These are phyloP conservation scores for Rhizopogon sp. DNA, from an alignment of 768 basidiomycete species.

Conservation along the genomic window DNA sequence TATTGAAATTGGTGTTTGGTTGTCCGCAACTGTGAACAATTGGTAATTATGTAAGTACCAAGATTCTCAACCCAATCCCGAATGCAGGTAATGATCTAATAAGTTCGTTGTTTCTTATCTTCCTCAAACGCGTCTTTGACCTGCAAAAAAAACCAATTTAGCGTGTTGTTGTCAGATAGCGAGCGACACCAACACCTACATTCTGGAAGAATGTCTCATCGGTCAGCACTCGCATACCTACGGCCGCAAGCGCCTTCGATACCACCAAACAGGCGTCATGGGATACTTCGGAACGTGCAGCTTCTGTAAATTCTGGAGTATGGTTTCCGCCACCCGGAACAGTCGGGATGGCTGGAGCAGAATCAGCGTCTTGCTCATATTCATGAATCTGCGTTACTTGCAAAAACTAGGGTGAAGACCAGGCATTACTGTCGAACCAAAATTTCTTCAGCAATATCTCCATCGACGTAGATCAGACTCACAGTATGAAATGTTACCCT, in stretches of 20 bases:
- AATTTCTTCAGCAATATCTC: conserved; percentile 5
- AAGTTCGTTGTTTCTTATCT: conserved; percentile 20
- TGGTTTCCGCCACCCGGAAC: conserved; percentile 68
- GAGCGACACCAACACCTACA: conserved; percentile 27
- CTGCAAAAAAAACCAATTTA: conserved; percentile 14
- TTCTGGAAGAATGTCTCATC: conserved; percentile 55
- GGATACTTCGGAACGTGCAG: conserved; percentile 51
- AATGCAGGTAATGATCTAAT: too few relatives aligned
- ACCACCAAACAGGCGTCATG: conserved; percentile 59
- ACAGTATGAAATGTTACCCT: conserved; percentile 64
- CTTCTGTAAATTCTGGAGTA: conserved; percentile 51
- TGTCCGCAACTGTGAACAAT: too few relatives aligned
- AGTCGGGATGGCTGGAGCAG: conserved; percentile 58
- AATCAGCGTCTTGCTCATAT: background rate
- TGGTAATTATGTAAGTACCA: too few relatives aligned
- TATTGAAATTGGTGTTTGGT: too few relatives aligned
- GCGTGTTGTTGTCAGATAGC: background rate
- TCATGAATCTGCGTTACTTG: background rate
- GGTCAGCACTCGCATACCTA: conserved; percentile 55
- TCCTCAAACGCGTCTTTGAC: conserved; percentile 41
- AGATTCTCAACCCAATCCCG: too few relatives aligned
- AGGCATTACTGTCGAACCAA: conserved; percentile 31
- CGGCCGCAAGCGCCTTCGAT: conserved; percentile 60
- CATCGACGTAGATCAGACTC: background rate
- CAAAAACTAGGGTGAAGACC: conserved; percentile 60